Conservation (phyloP, 768 basidiomycete genomes). For the Solioccasus polychromus region DNA sequence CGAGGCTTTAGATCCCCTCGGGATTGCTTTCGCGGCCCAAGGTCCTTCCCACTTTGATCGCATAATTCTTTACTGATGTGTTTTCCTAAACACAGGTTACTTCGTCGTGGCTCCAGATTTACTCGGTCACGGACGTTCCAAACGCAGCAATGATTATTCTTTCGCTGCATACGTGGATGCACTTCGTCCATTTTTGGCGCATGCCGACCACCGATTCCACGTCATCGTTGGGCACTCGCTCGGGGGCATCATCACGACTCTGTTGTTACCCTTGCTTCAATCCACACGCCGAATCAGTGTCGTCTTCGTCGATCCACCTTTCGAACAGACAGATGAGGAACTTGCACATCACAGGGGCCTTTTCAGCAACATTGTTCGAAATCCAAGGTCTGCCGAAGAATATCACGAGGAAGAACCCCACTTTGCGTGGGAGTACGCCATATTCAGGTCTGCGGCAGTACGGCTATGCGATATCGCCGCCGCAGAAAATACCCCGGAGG, state of each 20-base stretch:
- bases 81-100: constrained; percentile 26
- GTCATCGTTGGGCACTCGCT: constrained; percentile 23
- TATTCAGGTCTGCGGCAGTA: neutral
- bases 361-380: neutral
- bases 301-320: constrained; percentile 21
- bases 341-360: too few relatives aligned
- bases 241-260: constrained; percentile 15
- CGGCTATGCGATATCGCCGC: constrained; percentile 7
- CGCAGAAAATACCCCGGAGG: too few relatives aligned
- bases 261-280: constrained; percentile 15
- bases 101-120: constrained; percentile 24
- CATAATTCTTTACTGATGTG: too few relatives aligned
- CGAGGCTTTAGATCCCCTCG: too few relatives aligned
- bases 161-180: too few relatives aligned
- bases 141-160: constrained; percentile 9
- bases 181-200: too few relatives aligned
- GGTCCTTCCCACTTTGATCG: too few relatives aligned
- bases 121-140: constrained; percentile 19
- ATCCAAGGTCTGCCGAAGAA: neutral
- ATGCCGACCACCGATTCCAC: too few relatives aligned
- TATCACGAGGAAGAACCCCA: neutral
- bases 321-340: constrained; percentile 3
- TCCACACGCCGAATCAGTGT: constrained; percentile 9
- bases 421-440: constrained; percentile 4
- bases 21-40: too few relatives aligned